Conservation (phyloP, 1,139 yeast genomes). For the Suhomyces taliae region DNA sequence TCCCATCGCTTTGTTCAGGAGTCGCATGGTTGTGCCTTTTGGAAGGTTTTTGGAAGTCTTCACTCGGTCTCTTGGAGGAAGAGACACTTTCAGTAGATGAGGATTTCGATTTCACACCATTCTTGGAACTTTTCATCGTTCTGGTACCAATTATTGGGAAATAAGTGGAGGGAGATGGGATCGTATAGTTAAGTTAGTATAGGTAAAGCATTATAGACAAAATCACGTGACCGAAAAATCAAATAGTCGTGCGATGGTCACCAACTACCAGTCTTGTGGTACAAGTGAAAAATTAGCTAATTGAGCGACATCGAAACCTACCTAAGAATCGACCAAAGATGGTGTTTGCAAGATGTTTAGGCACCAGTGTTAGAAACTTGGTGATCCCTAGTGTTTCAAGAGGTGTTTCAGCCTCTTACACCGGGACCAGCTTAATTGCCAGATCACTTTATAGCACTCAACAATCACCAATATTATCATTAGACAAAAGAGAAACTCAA, state of each 20-base stretch:
- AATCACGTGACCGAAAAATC: neutral
- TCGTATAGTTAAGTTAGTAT: no score
- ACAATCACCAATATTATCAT: conserved; percentile 8
- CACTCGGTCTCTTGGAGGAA: conserved; percentile 2
- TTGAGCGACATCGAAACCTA: conserved; percentile 4
- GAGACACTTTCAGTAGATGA: neutral
- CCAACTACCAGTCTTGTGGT: neutral
- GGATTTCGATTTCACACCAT: conserved; percentile 10
- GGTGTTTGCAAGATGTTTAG: conserved; percentile 4
- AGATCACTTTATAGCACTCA: conserved; percentile 5
- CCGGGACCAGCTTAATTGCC: neutral
- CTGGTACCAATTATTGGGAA: no score
- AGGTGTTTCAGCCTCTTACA: neutral
- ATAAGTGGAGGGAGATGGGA: no score
- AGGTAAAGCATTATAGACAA: neutral
- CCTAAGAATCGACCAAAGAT: neutral
- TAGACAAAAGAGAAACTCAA: conserved; percentile 39
- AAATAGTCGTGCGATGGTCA: conserved; percentile 1
- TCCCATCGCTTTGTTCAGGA: neutral
- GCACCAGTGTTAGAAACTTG: conserved; percentile 1
- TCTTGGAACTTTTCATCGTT: conserved; percentile 6
- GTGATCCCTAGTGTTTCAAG: neutral
- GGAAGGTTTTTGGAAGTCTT: neutral
- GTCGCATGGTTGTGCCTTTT: neutral
- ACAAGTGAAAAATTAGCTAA: conserved; percentile 6